Percentiles rank a stretch among this genome's conserved stretches.
Evolutionary conservation across 2,329 filamentous ascomycete species (phyloP).

Genomic region (Fusarium sp.): DNA sequence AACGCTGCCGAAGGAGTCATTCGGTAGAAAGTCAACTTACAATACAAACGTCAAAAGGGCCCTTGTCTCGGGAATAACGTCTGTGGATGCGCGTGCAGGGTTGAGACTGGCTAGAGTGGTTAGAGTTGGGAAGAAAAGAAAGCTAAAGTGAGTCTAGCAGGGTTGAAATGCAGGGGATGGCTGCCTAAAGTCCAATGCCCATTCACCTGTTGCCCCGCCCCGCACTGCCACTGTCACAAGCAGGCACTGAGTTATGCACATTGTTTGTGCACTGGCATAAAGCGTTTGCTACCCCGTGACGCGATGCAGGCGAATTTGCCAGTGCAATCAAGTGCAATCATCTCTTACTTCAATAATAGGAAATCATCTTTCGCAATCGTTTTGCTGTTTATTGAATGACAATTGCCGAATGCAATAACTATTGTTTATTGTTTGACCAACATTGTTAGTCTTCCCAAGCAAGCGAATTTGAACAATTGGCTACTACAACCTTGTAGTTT

Average conservation of each 20-base stretch:
- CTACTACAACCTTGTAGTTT: too few relatives aligned
- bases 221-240: not conserved
- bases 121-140: not conserved
- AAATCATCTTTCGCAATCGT: fast-evolving
- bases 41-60: not conserved
- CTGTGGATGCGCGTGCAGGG: not conserved
- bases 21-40: not conserved
- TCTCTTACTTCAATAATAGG: too few relatives aligned
- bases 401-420: too few relatives aligned
- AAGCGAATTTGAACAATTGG: not conserved
- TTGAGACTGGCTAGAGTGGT: not conserved
- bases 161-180: not conserved
- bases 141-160: not conserved
- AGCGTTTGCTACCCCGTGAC: not conserved
- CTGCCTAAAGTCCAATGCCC: not conserved
- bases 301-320: not conserved
- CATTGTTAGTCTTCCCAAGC: too few relatives aligned
- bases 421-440: not conserved
- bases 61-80: not conserved
- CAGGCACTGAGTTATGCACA: not conserved
- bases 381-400: fast-evolving
- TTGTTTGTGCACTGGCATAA: not conserved
- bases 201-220: not conserved
- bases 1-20: not conserved
- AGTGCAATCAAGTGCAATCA: not conserved